Base-by-base conservation (phyloP, 75 land plant species). In the Larix kaempferi region DNA sequence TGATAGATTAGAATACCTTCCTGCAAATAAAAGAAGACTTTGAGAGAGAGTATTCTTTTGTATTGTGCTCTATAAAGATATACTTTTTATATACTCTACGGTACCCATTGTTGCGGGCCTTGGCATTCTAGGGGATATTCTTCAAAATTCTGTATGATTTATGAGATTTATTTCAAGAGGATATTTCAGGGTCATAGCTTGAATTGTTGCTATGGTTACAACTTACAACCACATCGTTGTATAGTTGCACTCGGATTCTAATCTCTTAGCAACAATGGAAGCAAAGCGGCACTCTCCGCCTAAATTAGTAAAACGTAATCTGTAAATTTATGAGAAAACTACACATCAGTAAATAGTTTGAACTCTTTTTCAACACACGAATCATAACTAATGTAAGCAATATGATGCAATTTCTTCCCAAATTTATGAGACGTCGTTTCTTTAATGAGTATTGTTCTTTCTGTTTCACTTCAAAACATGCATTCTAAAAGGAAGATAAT, bases 241-340 rank as follows among this genome's bases (percentile, higher is more conserved):
- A n/a, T n/a, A n/a, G n/a, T n/a, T n/a, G n/a, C 49, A 41, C 49
- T n/a, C n/a, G 61, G 94, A 84, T 73, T 91, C 99, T 56, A 96
- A 80, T 56, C 99, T 86, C 81, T 96, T 96, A 56, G 99, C 99
- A 73, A 96, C 99, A 76, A 94, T 92, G 21, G 96, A 96, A 33
- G 99, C 99, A 92, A 96, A 96, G n/a, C 99, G 85, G n/a, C 97
- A 88, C 74, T 96, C 99, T 78, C 99, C 99, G 67, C 99, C 99
- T 67, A 96, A 91, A 80, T 90, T 96, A 5, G 99, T 90, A 58
- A 96, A 96, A 7, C 93, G 82, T 29, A 96, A 82, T 88, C 99
- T 96, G 78, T 49, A 74, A 71, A 65, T 15, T 13, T 16, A 41
- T 3, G 3, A 6, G 26, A 69, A 41, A 41, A 69, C 0, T 69